Conservation (phyloP, 495 filamentous ascomycete species). For the Hypoxylon intermedium region DNA sequence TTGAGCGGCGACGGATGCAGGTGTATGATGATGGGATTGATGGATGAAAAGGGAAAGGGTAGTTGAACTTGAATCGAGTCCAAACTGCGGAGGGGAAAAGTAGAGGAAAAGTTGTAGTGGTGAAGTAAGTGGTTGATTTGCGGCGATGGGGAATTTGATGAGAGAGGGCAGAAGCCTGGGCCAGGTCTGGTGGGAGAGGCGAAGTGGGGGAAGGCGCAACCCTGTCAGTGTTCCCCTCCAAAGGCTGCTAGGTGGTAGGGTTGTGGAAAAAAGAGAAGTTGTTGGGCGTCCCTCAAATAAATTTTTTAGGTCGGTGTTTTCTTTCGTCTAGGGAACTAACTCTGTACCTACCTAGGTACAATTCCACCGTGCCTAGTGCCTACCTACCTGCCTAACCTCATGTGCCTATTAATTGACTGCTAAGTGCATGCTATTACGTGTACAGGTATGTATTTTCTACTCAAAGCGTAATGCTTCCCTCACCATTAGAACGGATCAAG, state of each 20-base stretch:
- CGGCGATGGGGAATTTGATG: slow-evolving; percentile 38
- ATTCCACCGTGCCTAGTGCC: no score
- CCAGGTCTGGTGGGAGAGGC: slow-evolving; percentile 40
- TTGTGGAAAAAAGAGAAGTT: slow-evolving; percentile 29
- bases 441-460: no score
- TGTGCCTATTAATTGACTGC: no score
- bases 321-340: background rate
- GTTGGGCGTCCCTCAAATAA: slow-evolving; percentile 36
- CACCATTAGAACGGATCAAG: no score
- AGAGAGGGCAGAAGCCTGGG: slow-evolving; percentile 36
- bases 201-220: slow-evolving; percentile 41
- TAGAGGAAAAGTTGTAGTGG: slow-evolving; percentile 28
- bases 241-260: background rate
- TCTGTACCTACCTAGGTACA: no score
- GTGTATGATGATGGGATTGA: slow-evolving; percentile 12
- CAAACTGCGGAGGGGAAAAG: slow-evolving; percentile 24
- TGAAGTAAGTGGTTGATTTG: slow-evolving; percentile 29
- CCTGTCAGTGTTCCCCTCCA: slow-evolving; percentile 30
- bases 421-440: no score
- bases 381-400: slow-evolving; percentile 5
- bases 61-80: slow-evolving; percentile 35
- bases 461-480: no score
- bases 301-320: slow-evolving; percentile 26
- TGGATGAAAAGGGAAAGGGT: slow-evolving; percentile 20
- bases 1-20: slow-evolving; percentile 11